phyloP scores from a whole-genome alignment of 345 rosid species.

The Conringia planisiliqua region DNA sequence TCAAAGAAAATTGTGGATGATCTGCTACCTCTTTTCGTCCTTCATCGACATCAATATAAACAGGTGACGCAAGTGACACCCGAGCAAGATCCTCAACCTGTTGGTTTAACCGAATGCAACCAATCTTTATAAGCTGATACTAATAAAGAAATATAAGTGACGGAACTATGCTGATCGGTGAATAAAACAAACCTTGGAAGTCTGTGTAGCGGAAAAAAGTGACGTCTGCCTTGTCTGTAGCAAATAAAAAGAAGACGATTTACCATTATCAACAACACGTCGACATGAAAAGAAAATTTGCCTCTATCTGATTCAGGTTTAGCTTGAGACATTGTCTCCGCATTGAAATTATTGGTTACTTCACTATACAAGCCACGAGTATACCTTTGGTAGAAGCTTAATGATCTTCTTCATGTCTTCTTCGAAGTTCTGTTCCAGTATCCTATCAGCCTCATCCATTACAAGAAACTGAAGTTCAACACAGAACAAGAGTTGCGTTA shows the following conservation, averaged over 20 bases:
- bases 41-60: conserved; percentile 87
- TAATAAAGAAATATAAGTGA: neutral
- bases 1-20: neutral
- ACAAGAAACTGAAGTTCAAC: conserved; percentile 61
- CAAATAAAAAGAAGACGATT: neutral
- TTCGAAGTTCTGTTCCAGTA: conserved; percentile 95
- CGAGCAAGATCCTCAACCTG: conserved; percentile 98
- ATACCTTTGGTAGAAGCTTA: conserved; percentile 82
- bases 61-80: conserved; percentile 70
- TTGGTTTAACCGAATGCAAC: neutral
- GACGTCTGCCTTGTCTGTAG: conserved; percentile 91
- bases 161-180: neutral
- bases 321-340: neutral
- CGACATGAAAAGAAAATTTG: neutral
- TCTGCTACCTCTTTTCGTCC: conserved; percentile 68
- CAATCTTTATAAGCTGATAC: neutral
- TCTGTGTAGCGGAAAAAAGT: conserved; percentile 96
- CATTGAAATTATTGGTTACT: neutral
- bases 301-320: neutral
- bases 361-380: neutral
- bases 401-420: conserved; percentile 97
- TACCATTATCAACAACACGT: neutral
- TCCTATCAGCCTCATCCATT: conserved; percentile 97
- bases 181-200: conserved; percentile 66
- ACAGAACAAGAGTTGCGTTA: neutral